A percentile compares a stretch with the other conserved stretches of the same genome.
phyloP scores from a whole-genome alignment of 305 asterid species.

The Solanum hybrid region DNA sequence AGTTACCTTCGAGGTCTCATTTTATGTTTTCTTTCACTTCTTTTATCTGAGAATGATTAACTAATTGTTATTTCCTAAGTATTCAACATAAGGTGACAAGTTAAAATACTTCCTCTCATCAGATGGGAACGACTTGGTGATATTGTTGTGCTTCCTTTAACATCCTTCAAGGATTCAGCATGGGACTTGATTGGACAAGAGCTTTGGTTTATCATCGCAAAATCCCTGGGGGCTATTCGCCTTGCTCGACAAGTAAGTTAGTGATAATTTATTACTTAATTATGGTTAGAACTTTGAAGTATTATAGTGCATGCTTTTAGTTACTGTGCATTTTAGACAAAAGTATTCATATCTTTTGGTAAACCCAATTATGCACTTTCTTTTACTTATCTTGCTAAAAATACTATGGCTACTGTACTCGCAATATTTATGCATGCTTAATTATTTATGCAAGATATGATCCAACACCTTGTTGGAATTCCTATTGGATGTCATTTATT shows the following conservation, averaged over 20 bases:
- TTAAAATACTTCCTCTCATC: slow-evolving; percentile 18
- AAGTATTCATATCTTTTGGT: not conserved
- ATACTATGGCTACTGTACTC: not conserved
- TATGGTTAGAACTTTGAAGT: not conserved
- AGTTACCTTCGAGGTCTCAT: slow-evolving; percentile 76
- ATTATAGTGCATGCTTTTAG: not conserved
- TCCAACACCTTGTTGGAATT: not conserved
- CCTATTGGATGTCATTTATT: not conserved
- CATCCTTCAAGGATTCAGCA: slow-evolving; percentile 59
- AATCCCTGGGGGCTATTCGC: slow-evolving; percentile 66
- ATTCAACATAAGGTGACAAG: not conserved
- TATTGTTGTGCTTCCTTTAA: slow-evolving; percentile 67
- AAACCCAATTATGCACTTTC: not conserved
- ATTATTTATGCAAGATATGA: not conserved
- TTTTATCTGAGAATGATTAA: not conserved
- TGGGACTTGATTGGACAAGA: slow-evolving; percentile 69
- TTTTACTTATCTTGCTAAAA: not conserved
- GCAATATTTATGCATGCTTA: not conserved
- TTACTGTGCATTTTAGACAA: not conserved
- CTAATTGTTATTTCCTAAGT: not conserved
- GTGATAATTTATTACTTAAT: not conserved
- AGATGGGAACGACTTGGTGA: slow-evolving; percentile 98
- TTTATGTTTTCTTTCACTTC: not conserved
- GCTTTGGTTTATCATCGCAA: slow-evolving; percentile 80
- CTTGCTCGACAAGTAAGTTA: slow-evolving; percentile 84